Percentiles rank a stretch among this genome's conserved stretches.
Evolutionary conservation across 805 yeast genomes (phyloP).

Genomic region (Wickerhamiella bombiphila): DNA sequence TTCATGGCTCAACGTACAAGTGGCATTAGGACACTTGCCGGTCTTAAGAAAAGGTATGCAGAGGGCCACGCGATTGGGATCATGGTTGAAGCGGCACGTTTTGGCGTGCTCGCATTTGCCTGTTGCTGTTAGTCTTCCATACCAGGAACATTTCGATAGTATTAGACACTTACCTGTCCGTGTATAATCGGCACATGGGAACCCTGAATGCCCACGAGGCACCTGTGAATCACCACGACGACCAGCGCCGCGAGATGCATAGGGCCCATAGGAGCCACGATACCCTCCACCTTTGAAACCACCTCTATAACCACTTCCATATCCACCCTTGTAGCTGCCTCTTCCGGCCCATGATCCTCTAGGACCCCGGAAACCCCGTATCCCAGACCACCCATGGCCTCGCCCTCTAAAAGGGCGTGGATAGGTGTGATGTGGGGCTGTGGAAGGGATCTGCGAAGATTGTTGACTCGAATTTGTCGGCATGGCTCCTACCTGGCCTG

Average conservation of each 20-base stretch:
- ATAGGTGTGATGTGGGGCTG: too few relatives aligned
- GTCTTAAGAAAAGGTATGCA: constrained; percentile 35
- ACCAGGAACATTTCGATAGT: neutral
- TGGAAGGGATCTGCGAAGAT: too few relatives aligned
- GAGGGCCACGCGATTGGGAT: constrained; percentile 34
- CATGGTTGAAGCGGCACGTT: constrained; percentile 41
- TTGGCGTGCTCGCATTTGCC: constrained; percentile 41
- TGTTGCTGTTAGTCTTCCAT: constrained; percentile 14
- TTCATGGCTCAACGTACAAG: constrained; percentile 44
- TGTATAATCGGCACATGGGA: constrained; percentile 1
- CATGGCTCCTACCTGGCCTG: constrained; percentile 6
- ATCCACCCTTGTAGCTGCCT: too few relatives aligned
- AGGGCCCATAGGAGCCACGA: neutral
- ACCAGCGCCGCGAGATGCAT: neutral
- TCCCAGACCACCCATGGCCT: too few relatives aligned
- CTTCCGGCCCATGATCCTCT: too few relatives aligned
- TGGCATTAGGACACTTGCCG: constrained; percentile 32
- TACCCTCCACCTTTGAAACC: neutral
- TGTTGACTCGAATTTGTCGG: too few relatives aligned
- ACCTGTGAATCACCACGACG: neutral
- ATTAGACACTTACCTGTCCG: constrained; percentile 1
- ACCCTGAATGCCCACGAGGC: neutral
- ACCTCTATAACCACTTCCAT: constrained; percentile 5
- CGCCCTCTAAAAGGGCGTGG: too few relatives aligned
- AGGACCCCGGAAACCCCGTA: too few relatives aligned